Conservation (phyloP, 345 rosid genomes). For the Arabis alpina region DNA sequence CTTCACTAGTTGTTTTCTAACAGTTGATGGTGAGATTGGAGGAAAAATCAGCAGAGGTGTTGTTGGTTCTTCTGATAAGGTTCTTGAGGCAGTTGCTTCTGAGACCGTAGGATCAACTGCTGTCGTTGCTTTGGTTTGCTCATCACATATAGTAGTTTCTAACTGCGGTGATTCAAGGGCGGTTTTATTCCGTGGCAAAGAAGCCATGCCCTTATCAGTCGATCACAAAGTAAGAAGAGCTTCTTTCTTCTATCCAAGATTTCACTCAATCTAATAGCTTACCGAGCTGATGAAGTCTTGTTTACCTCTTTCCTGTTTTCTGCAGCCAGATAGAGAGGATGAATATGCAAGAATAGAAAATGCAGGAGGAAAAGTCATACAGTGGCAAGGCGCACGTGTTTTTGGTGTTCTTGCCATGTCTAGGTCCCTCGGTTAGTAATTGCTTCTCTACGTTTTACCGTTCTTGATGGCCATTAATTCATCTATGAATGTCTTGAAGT, state of each 20-base stretch:
- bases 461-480: not conserved
- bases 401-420: slow-evolving; percentile 99
- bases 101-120: slow-evolving; percentile 99
- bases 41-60: slow-evolving; percentile 48
- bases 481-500: not conserved
- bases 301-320: slow-evolving; percentile 3
- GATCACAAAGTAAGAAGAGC: slow-evolving; percentile 81
- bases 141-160: slow-evolving; percentile 88
- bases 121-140: slow-evolving; percentile 77
- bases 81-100: slow-evolving; percentile 67
- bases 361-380: slow-evolving; percentile 97
- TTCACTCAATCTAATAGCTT: not conserved
- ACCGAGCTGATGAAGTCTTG: not conserved
- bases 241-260: not conserved
- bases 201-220: slow-evolving; percentile 82
- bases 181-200: slow-evolving; percentile 91
- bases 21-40: slow-evolving; percentile 79
- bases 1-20: slow-evolving; percentile 73
- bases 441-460: not conserved
- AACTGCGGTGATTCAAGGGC: slow-evolving; percentile 99
- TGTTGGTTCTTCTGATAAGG: slow-evolving; percentile 27
- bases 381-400: slow-evolving; percentile 97
- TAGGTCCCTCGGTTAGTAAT: slow-evolving; percentile 79
- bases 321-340: slow-evolving; percentile 94
- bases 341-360: slow-evolving; percentile 94